Evolutionary conservation across 2,329 filamentous ascomycete species (phyloP), one percentile per base, ranked within the genome.

Genomic region (Apiospora arundinis): DNA sequence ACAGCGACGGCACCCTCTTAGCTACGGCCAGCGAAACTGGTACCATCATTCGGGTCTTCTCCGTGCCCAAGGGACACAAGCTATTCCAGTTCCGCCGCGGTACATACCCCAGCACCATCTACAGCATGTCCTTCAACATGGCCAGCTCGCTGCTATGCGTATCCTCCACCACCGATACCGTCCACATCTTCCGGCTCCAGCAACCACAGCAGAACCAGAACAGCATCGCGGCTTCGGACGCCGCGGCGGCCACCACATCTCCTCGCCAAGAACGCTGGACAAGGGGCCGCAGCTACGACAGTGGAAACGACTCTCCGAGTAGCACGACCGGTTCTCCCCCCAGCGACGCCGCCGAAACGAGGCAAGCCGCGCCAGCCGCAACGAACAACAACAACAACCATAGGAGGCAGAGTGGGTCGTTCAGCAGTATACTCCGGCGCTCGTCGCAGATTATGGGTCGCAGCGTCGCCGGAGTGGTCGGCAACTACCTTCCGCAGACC

Each of bases 101-200:
- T 60, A 98, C 95, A 2, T 98, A 98, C 82, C 96, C 96, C 0
- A 95, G 95, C 1, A 92, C 94, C 52, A 99, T 99, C 76, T 98
- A 95, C 84, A 97, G 95, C 89, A 98, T 99, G 95, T 97, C 95
- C 1, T 99, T 99, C 84, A 99, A 99, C 81, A 91, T 95, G 68
- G 95, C 93, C 72, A 97, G 95, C 2, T 97, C 95, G 1, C 86
- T 99, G 14, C 89, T 99, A 46, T 98, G 95, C 78, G 95, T 99
- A 52, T 98, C 96, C 6, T 98, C 95, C 3, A 95, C 95, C 1
- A 97, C 95, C 0, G 96, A 99, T 78, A 99, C 96, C 0, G 92
- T 99, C 12, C 96, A 99, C 80, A 95, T 99, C 69, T 99, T 99
- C 85, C 94, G 95, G 70, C 87, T 99, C 25, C 86, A 89, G 65